Conservation (phyloP, 495 filamentous ascomycete genomes). For the Cercophora newfieldiana region DNA sequence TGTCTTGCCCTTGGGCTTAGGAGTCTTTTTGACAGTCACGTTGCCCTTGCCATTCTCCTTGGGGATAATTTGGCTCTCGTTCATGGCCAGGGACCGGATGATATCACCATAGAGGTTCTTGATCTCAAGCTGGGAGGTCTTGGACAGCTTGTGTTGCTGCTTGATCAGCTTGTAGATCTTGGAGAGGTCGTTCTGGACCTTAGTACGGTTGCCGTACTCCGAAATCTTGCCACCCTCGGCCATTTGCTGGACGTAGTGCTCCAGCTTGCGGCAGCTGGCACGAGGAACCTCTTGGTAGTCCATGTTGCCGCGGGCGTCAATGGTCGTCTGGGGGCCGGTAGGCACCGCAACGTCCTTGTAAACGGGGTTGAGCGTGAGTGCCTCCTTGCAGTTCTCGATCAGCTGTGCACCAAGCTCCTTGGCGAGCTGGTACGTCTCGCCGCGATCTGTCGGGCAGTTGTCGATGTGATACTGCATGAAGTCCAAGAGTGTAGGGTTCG, state of each 20-base stretch:
- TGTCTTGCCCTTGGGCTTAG: slow-evolving; percentile 81
- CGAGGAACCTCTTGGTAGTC: slow-evolving; percentile 87
- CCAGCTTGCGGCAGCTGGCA: slow-evolving; percentile 88
- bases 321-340: slow-evolving; percentile 84
- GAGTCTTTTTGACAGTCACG: slow-evolving; percentile 63
- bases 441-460: slow-evolving; percentile 93
- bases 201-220: slow-evolving; percentile 96
- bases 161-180: slow-evolving; percentile 96
- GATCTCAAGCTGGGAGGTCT: slow-evolving; percentile 91
- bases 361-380: slow-evolving; percentile 74
- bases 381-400: slow-evolving; percentile 96
- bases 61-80: slow-evolving; percentile 93
- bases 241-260: slow-evolving; percentile 99
- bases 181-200: slow-evolving; percentile 93
- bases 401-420: slow-evolving; percentile 94
- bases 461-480: slow-evolving; percentile 99
- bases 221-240: slow-evolving; percentile 97
- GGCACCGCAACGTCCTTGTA: slow-evolving; percentile 95
- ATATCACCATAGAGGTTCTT: slow-evolving; percentile 92
- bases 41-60: slow-evolving; percentile 66
- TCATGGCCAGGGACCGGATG: slow-evolving; percentile 90
- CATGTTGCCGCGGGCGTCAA: slow-evolving; percentile 87
- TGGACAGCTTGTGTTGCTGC: slow-evolving; percentile 94
- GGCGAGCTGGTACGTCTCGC: slow-evolving; percentile 95
- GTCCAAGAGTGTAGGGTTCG: slow-evolving; percentile 90